phyloP scores from a whole-genome alignment of 2,329 filamentous ascomycete species.

The Alternaria metachromatica region DNA sequence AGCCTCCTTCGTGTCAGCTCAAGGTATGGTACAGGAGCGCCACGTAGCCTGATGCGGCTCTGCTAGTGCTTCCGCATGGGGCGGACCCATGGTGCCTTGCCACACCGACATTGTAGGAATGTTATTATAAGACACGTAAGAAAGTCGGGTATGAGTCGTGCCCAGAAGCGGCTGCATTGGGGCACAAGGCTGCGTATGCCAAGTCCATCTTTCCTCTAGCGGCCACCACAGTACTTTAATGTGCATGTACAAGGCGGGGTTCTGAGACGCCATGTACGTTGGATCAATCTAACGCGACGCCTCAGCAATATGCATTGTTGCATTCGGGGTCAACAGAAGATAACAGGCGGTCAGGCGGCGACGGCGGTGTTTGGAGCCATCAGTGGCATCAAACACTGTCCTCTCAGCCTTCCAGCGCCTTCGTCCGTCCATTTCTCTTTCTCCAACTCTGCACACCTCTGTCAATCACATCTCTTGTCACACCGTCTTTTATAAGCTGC shows the following conservation, averaged over 20 bases:
- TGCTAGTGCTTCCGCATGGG: not conserved
- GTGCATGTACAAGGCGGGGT: not conserved
- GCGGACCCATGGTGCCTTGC: not conserved
- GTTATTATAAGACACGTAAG: not conserved
- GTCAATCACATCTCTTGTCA: constrained; percentile 79
- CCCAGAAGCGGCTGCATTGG: not conserved
- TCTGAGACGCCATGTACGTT: not conserved
- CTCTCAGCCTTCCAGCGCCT: not conserved
- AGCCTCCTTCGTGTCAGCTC: not conserved
- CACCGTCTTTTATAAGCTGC: constrained; percentile 79
- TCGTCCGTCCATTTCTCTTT: constrained; percentile 64
- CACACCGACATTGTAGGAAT: not conserved
- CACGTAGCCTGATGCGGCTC: not conserved
- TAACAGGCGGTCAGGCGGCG: not conserved
- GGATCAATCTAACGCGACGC: not conserved
- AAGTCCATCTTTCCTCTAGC: not conserved
- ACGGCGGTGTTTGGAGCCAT: no score
- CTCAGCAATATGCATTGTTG: no score
- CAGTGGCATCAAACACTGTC: no score
- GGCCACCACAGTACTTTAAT: not conserved
- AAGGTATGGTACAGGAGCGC: rapidly evolving
- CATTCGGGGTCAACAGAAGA: not conserved
- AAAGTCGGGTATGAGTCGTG: rapidly evolving
- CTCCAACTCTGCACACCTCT: constrained; percentile 83
- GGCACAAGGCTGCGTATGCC: not conserved